Percentiles rank a stretch among this genome's conserved stretches.
Evolutionary conservation across 805 yeast species (phyloP).

Genomic region (Wickerhamomyces hampshirensis): DNA sequence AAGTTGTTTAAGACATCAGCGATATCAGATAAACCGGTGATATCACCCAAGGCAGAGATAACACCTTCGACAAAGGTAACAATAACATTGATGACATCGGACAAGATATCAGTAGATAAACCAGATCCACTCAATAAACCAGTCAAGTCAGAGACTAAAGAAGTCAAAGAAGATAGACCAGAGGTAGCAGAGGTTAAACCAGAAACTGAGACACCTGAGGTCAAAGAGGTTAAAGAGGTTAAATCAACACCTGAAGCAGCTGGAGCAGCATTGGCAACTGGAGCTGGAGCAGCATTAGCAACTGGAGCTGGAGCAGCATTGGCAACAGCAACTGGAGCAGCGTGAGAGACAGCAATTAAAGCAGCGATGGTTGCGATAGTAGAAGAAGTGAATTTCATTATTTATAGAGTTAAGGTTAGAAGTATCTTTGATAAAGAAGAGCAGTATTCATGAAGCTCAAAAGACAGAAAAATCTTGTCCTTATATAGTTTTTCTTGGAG

Average conservation of each 20-base stretch:
- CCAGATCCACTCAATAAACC: conserved; percentile 3
- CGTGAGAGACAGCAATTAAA: conserved; percentile 23
- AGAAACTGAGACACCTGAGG: background rate
- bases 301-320: conserved; percentile 7
- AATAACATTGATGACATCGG: conserved; percentile 3
- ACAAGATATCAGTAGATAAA: conserved; percentile 8
- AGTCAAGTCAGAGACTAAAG: conserved; percentile 2
- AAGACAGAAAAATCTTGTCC: background rate
- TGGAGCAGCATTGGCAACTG: conserved; percentile 4
- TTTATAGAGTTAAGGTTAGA: background rate
- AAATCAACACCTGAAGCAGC: background rate
- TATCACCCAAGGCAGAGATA: conserved; percentile 9
- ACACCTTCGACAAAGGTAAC: conserved; percentile 7
- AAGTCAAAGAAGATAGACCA: conserved; percentile 5
- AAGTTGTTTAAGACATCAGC: conserved; percentile 7
- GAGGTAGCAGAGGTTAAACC: conserved; percentile 3
- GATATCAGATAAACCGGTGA: conserved; percentile 6
- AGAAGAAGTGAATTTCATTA: conserved; percentile 29
- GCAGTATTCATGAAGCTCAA: conserved; percentile 16
- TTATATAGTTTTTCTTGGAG: background rate
- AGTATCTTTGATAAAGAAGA: conserved; percentile 11
- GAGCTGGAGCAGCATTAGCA: conserved; percentile 8
- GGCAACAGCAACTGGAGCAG: conserved; percentile 10
- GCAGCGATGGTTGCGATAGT: conserved; percentile 27
- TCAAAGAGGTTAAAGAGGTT: too few species aligned